Conservation (phyloP, 2,329 filamentous ascomycete genomes). For the Scortechinia acanthostroma region DNA sequence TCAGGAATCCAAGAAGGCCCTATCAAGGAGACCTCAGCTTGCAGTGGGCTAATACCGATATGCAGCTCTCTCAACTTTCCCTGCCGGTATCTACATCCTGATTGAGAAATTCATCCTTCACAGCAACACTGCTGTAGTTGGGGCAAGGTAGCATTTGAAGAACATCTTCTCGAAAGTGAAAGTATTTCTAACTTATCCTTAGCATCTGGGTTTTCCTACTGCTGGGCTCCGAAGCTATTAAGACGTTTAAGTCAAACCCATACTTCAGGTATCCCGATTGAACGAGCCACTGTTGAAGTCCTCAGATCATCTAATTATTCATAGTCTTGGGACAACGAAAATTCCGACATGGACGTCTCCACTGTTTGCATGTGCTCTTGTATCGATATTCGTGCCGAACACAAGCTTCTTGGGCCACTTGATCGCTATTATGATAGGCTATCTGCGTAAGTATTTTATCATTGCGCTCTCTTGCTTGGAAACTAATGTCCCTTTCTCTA, state of each 20-base stretch:
- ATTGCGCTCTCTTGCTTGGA: neutral
- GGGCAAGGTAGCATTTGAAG: constrained; percentile 60
- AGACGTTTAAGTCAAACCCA: constrained; percentile 76
- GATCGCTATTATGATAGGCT: constrained; percentile 76
- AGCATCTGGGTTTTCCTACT: constrained; percentile 92
- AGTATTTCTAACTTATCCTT: constrained; percentile 5
- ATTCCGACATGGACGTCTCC: constrained; percentile 92
- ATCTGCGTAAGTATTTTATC: constrained; percentile 59
- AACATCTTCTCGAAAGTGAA: constrained; percentile 4
- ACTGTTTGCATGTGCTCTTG: constrained; percentile 67
- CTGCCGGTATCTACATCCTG: constrained; percentile 73
- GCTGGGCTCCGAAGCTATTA: constrained; percentile 76
- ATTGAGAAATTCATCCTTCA: constrained; percentile 69
- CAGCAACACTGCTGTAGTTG: constrained; percentile 69
- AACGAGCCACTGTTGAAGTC: neutral
- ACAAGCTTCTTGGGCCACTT: constrained; percentile 83
- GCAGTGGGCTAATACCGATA: neutral
- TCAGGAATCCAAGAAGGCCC: neutral
- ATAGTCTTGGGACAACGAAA: constrained; percentile 41
- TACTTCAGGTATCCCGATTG: constrained; percentile 56
- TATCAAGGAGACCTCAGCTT: neutral
- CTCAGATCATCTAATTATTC: neutral
- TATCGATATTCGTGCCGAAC: constrained; percentile 70
- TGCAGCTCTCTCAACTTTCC: constrained; percentile 72
- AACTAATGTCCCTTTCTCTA: constrained; percentile 18